These are phyloP conservation scores for Exophiala aquamarina DNA, from an alignment of 2,329 filamentous ascomycete genomes.

Conservation along the genomic window DNA sequence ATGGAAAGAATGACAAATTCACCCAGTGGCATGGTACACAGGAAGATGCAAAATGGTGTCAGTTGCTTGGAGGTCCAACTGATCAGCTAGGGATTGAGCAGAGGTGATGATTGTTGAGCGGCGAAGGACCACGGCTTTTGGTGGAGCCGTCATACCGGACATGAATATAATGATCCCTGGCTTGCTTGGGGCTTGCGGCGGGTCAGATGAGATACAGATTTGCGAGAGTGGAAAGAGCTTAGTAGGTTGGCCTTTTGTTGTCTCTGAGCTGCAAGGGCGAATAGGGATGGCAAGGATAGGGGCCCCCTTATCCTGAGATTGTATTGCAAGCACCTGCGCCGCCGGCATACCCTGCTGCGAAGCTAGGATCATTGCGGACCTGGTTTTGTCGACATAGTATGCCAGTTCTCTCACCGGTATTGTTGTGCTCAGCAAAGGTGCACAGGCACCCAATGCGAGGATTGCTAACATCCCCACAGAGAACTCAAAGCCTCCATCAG, in stretches of 20 bases:
- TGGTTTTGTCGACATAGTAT: too few relatives aligned
- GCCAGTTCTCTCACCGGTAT: too few relatives aligned
- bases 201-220: neutral
- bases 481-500: slow-evolving; percentile 35
- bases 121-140: neutral
- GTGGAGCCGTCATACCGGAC: neutral
- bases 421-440: too few relatives aligned
- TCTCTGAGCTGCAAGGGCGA: neutral
- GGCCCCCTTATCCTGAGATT: too few relatives aligned
- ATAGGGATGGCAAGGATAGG: too few relatives aligned
- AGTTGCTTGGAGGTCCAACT: neutral
- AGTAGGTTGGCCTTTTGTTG: neutral
- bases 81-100: neutral
- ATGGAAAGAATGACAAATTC: slow-evolving; percentile 34
- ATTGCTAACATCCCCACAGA: slow-evolving; percentile 33
- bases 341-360: too few relatives aligned
- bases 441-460: slow-evolving; percentile 27
- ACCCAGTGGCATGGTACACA: slow-evolving; percentile 33
- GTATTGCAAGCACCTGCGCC: too few relatives aligned
- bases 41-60: slow-evolving; percentile 24
- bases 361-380: too few relatives aligned
- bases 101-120: neutral
- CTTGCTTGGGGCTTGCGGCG: neutral
- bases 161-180: neutral
- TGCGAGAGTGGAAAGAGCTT: neutral